phyloP scores from a whole-genome alignment of 208 protist genomes.

The Trypanosoma vivax region DNA sequence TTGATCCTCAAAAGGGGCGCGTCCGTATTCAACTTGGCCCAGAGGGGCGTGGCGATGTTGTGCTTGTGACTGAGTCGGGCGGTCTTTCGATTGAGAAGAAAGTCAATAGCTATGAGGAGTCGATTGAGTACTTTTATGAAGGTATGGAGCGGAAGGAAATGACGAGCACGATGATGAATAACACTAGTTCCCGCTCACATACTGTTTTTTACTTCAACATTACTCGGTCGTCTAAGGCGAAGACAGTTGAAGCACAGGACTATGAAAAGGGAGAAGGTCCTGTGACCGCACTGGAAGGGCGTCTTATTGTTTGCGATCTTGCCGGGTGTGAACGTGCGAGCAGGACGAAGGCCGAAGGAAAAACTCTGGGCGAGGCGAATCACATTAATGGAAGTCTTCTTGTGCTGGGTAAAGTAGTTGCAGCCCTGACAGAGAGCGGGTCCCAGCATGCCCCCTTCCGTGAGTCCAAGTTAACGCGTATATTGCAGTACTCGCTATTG shows the following conservation, averaged over 20 bases:
- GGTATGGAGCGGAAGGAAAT: slow-evolving; percentile 85
- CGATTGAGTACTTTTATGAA: slow-evolving; percentile 67
- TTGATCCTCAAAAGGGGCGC: slow-evolving; percentile 58
- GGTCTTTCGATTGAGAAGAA: slow-evolving; percentile 51
- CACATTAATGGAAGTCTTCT: slow-evolving; percentile 97
- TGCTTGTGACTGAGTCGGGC: slow-evolving; percentile 58
- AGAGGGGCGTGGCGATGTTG: slow-evolving; percentile 73
- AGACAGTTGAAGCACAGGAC: slow-evolving; percentile 22
- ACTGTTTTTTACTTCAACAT: slow-evolving; percentile 91
- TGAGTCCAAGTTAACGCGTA: slow-evolving; percentile 92
- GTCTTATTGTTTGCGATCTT: slow-evolving; percentile 95
- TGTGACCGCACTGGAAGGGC: slow-evolving; percentile 61
- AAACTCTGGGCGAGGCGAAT: slow-evolving; percentile 90
- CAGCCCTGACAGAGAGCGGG: slow-evolving; percentile 71
- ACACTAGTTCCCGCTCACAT: slow-evolving; percentile 82
- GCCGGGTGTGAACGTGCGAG: slow-evolving; percentile 94
- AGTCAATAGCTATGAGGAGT: slow-evolving; percentile 60
- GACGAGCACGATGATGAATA: slow-evolving; percentile 91
- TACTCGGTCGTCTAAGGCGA: slow-evolving; percentile 54
- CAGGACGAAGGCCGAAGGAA: slow-evolving; percentile 89
- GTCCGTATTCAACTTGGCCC: slow-evolving; percentile 76
- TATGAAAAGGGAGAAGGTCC: slow-evolving; percentile 10
- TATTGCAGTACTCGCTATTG: slow-evolving; percentile 89
- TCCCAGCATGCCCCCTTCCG: slow-evolving; percentile 84
- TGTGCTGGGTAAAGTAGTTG: slow-evolving; percentile 85